Evolutionary conservation across 2,329 filamentous ascomycete species (phyloP).

Genomic region (Cladophialophora exuberans): DNA sequence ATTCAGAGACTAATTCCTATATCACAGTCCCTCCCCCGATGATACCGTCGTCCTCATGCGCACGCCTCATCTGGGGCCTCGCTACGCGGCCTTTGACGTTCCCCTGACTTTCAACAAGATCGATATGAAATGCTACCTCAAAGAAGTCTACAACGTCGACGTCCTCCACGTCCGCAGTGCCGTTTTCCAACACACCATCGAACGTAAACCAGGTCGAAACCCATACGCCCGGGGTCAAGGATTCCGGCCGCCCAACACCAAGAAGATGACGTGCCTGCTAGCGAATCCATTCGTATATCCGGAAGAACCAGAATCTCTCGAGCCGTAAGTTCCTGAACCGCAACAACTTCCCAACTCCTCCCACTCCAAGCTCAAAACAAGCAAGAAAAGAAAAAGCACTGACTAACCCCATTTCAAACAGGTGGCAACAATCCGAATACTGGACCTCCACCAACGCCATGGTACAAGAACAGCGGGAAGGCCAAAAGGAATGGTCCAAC

Average conservation of each 20-base stretch:
- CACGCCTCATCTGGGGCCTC: conserved; percentile 71
- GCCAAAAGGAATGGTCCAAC: conserved; percentile 41
- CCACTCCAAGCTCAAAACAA: too few relatives aligned
- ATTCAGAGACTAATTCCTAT: background rate
- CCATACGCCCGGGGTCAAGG: conserved; percentile 56
- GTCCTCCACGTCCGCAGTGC: conserved; percentile 75
- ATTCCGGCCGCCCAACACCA: conserved; percentile 73
- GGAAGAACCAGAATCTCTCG: conserved; percentile 63
- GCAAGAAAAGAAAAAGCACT: too few relatives aligned
- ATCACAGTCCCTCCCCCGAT: conserved; percentile 61
- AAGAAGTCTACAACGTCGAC: conserved; percentile 78
- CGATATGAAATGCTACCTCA: conserved; percentile 93
- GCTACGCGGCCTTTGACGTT: conserved; percentile 86
- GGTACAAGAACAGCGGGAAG: conserved; percentile 42
- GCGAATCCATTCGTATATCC: conserved; percentile 88
- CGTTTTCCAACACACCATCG: conserved; percentile 70
- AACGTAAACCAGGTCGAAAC: conserved; percentile 43
- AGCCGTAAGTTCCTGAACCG: conserved; percentile 52
- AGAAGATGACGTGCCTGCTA: conserved; percentile 95
- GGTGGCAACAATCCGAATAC: conserved; percentile 66
- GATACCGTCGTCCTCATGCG: conserved; percentile 80
- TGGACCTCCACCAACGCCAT: conserved; percentile 56
- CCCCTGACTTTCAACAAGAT: conserved; percentile 94
- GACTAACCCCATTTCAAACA: conserved; percentile 35
- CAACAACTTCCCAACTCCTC: background rate